Evolutionary conservation across 2,329 filamentous ascomycete genomes (phyloP).

Genomic region (Beauveria rudraprayagi): DNA sequence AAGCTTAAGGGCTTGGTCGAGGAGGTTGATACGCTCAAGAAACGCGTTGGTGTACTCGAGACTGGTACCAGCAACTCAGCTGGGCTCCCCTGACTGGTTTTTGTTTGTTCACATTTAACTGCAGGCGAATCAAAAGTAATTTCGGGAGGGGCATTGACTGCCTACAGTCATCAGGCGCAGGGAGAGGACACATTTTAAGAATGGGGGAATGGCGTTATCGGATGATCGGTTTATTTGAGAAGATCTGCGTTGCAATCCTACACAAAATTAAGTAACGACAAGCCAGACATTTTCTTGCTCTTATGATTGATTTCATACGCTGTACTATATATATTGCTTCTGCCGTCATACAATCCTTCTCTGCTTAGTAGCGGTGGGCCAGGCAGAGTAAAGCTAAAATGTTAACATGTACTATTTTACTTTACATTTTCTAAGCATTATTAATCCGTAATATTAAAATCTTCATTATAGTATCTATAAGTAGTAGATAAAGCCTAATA

Average conservation of each 20-base stretch:
- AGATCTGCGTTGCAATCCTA: background rate
- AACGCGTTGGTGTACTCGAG: slow-evolving; percentile 26
- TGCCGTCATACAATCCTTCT: background rate
- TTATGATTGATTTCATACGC: background rate
- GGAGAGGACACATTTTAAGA: slow-evolving; percentile 3
- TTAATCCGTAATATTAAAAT: background rate
- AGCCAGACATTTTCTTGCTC: background rate
- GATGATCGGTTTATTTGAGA: slow-evolving; percentile 3
- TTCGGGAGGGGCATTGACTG: background rate
- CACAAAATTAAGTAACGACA: background rate
- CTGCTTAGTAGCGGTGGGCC: background rate
- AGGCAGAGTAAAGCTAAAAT: background rate
- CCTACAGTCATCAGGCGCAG: background rate
- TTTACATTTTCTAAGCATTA: background rate
- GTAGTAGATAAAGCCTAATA: no score
- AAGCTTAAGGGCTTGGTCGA: slow-evolving; percentile 30
- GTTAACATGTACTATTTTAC: background rate
- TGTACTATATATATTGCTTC: background rate
- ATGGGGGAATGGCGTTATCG: slow-evolving; percentile 9
- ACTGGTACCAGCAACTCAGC: background rate
- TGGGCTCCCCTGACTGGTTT: background rate
- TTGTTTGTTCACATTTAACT: background rate
- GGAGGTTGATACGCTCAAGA: slow-evolving; percentile 26
- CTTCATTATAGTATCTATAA: no score
- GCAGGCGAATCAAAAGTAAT: background rate